Conservation (phyloP, 1,284 basidiomycete species). For the Puccinia triticina region DNA sequence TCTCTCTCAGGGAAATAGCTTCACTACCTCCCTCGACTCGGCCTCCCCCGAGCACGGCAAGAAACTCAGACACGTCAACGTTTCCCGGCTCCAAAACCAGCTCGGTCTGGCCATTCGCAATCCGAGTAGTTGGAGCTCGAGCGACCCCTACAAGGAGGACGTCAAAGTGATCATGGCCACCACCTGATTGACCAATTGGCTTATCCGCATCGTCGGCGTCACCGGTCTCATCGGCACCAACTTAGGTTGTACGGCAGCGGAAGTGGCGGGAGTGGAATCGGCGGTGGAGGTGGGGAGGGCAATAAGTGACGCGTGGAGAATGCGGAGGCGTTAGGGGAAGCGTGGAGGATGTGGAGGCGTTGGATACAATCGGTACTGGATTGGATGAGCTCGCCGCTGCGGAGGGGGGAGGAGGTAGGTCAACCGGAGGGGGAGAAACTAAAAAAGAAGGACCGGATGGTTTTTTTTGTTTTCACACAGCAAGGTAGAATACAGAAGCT, state of each 20-base stretch:
- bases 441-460: slow-evolving; percentile 43
- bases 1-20: slow-evolving; percentile 88
- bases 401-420: slow-evolving; percentile 11
- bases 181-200: slow-evolving; percentile 83
- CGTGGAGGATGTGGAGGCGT: slow-evolving; percentile 63
- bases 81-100: slow-evolving; percentile 83
- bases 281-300: slow-evolving; percentile 56
- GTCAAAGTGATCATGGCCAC: slow-evolving; percentile 79
- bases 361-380: slow-evolving; percentile 58
- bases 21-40: slow-evolving; percentile 87
- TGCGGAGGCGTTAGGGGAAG: slow-evolving; percentile 57
- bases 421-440: neutral
- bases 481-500: slow-evolving; percentile 31
- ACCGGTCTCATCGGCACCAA: slow-evolving; percentile 68
- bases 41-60: slow-evolving; percentile 79
- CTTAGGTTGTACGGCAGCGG: slow-evolving; percentile 66
- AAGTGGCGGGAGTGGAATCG: slow-evolving; percentile 54
- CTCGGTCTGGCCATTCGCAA: slow-evolving; percentile 80
- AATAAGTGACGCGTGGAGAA: slow-evolving; percentile 57
- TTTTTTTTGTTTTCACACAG: neutral
- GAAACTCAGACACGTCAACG: slow-evolving; percentile 74
- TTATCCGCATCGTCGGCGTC: slow-evolving; percentile 82
- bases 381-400: slow-evolving; percentile 44
- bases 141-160: slow-evolving; percentile 75
- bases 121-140: slow-evolving; percentile 68